Evolutionary conservation across 2,329 filamentous ascomycete genomes (phyloP).

Genomic region (Colletotrichum sojae): DNA sequence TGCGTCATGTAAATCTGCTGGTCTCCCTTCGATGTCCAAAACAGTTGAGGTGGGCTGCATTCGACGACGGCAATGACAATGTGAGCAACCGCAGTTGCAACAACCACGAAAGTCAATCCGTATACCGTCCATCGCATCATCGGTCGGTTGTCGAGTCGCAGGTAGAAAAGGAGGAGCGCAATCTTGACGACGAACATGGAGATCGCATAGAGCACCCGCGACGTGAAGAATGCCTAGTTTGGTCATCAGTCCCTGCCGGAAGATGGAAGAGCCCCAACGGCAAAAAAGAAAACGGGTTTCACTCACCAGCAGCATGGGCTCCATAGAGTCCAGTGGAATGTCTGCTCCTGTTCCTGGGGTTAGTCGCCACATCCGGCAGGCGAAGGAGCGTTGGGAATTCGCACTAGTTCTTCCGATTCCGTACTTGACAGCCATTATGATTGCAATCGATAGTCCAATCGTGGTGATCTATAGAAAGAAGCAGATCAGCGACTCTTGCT

Average conservation of each 20-base stretch:
- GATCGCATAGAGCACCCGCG: slow-evolving; percentile 14
- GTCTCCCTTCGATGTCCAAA: slow-evolving; percentile 18
- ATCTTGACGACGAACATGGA: slow-evolving; percentile 21
- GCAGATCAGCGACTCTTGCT: too few relatives aligned
- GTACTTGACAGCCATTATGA: neutral
- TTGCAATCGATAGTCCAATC: neutral
- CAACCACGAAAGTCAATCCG: neutral
- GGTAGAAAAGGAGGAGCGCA: slow-evolving; percentile 23
- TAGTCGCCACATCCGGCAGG: neutral
- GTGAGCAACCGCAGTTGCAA: neutral
- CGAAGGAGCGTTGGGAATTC: neutral
- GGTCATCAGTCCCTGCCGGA: neutral
- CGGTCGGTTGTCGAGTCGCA: slow-evolving; percentile 23
- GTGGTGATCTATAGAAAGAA: neutral
- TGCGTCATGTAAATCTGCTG: neutral
- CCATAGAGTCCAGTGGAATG: slow-evolving; percentile 3
- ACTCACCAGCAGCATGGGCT: slow-evolving; percentile 23
- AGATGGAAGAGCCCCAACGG: too few relatives aligned
- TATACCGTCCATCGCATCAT: slow-evolving; percentile 25
- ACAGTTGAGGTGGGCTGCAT: slow-evolving; percentile 3
- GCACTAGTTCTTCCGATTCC: neutral
- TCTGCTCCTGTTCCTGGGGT: neutral
- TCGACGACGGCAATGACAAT: slow-evolving; percentile 17
- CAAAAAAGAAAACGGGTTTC: neutral
- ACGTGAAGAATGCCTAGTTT: slow-evolving; percentile 1